Evolutionary conservation across 2,329 filamentous ascomycete species (phyloP).

Genomic region (Emergomyces pasteurianus): DNA sequence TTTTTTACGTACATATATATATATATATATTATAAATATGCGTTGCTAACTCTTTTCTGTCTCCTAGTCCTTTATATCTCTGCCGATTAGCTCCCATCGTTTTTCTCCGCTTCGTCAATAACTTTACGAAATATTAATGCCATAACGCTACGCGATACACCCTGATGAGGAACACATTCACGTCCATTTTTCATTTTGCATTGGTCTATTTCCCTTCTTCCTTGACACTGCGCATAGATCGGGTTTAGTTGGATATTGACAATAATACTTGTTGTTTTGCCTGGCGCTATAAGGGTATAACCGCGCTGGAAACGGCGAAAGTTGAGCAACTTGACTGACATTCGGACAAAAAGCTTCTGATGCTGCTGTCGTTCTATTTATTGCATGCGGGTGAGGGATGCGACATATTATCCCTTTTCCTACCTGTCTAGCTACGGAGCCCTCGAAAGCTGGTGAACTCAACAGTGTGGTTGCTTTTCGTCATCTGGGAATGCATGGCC

Average conservation of each 20-base stretch:
- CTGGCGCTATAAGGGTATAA: neutral
- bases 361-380: neutral
- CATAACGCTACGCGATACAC: neutral
- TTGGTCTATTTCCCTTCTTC: no score
- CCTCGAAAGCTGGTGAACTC: neutral
- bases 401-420: neutral
- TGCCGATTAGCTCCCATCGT: slow-evolving; percentile 12
- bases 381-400: neutral
- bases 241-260: neutral
- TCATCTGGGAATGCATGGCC: no score
- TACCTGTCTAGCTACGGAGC: neutral
- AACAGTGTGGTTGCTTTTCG: neutral
- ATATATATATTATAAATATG: neutral
- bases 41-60: neutral
- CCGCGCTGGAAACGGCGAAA: neutral
- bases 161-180: no score
- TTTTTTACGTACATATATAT: neutral
- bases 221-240: neutral
- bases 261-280: neutral
- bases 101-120: neutral
- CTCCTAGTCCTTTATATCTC: slow-evolving; percentile 28
- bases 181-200: neutral
- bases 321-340: neutral
- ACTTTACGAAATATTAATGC: neutral
- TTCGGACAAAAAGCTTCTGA: neutral